Evolutionary conservation across 176 grass and related monocot genomes (phyloP), one percentile per base, ranked within the genome.

Genomic region (Carex kokanica): DNA sequence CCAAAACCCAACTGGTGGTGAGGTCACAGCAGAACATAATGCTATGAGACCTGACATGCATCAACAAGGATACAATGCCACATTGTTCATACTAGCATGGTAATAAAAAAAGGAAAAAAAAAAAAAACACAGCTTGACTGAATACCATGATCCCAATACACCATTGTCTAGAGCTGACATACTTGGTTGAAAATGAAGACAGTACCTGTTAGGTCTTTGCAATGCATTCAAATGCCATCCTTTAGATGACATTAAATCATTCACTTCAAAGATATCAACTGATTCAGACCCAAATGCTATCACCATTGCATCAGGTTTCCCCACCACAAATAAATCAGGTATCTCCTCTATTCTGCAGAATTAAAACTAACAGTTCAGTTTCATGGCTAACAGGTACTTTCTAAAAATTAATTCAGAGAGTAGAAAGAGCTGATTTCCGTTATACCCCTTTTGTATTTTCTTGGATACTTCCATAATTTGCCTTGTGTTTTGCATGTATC

Each of bases 201-300:
- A 13, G 5, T 85, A 85, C 89, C 89, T 91, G 78, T 88, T 91
- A 55, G 89, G 89, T 41, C 83, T 84, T 93, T 98, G 95, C 60
- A 98, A 73, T 67, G 96, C 88, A 88, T 90, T 98, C 57, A 98
- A 87, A 74, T 93, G 96, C 96, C 96, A 98, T 10, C 96, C 96
- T 86, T 98, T 95, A 41, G 93, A 91, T 59, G 91, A 88, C 92
- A 98, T 95, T 65, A 98, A 83, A 87, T 98, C 96, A 67, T 98
- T 98, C 29, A 98, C 93, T 90, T 98, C 96, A 86, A 98, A 98
- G 60, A 98, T 98, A 87, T 95, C 89, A 15, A 95, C 69, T 17
- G 49, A 73, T 78, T 91, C 83, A 7, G 93, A 93, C 47, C 88
- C 91, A 78, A 98, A 98, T 54, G 96, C 96, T 66, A 98, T 88